Evolutionary conservation across 345 rosid genomes (phyloP).

Genomic region (Orychophragmus violaceus): DNA sequence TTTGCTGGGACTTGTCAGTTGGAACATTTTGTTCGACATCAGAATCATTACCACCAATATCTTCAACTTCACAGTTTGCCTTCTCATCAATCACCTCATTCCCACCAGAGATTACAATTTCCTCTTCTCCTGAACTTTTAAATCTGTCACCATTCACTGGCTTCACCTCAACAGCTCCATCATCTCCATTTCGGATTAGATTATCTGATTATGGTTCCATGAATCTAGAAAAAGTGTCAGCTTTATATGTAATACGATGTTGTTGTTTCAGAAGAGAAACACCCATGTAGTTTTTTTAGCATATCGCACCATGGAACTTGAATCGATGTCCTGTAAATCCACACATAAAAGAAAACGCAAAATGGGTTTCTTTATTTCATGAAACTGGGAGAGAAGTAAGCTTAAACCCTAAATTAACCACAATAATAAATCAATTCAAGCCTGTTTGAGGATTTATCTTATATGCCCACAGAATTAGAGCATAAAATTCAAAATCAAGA

Average conservation of each 20-base stretch:
- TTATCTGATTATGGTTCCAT: conserved; percentile 66
- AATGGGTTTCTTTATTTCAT: not conserved
- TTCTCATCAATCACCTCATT: not conserved
- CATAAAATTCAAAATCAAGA: not conserved
- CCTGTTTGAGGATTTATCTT: not conserved
- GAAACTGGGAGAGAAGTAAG: not conserved
- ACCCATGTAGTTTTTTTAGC: conserved; percentile 66
- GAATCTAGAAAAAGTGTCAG: conserved; percentile 44
- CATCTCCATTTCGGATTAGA: conserved; percentile 16
- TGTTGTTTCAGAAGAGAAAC: conserved; percentile 47
- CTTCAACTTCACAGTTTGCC: not conserved
- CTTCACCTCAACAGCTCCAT: not conserved
- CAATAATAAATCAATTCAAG: not conserved
- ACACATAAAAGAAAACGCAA: not conserved
- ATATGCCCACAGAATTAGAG: not conserved
- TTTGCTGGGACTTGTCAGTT: not conserved
- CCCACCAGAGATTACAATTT: not conserved
- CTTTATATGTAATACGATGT: conserved; percentile 36
- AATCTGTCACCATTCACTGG: not conserved
- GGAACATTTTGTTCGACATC: not conserved
- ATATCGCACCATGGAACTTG: conserved; percentile 3
- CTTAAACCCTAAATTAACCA: conserved; percentile 18
- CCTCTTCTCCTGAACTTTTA: not conserved
- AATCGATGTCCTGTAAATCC: conserved; percentile 7
- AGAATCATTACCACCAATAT: not conserved